Base-by-base conservation (phyloP, 805 yeast species). In the Kodamaea leandrae region DNA sequence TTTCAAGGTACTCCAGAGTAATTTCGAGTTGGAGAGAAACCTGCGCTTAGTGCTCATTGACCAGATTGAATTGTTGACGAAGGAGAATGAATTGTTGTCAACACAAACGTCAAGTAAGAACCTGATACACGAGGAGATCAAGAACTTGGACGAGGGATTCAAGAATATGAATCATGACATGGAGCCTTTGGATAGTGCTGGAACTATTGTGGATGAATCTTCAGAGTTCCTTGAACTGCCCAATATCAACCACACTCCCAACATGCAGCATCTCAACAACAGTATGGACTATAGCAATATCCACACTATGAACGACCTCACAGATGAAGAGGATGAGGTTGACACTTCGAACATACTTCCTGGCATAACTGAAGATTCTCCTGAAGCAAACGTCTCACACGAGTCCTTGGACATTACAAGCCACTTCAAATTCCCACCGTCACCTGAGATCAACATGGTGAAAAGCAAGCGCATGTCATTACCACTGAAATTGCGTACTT, bases 41-140 rank as follows among this genome's bases (percentile, higher is more conserved):
- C 74, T 79, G 28, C 76, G 76, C 48, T 63, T 71, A 43, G 60
- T 73, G 34, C 71, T 77, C 38, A 74, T 77, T 36, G 81, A 76
- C 49, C 80, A 77, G 55, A 63, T 77, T 32, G 83, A 77, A 50
- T 58, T 61, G 48, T 58, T 76, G 44, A 67, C 73, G 33, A 66
- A 63, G 39, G 69, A 71, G 41, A 57, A 52, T 26, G 55, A 55
- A 16, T 18, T 42, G 12, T 37, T 48, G 28, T 36, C 43, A 8
- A 45, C 29, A 13, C 45, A 45, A 41, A 42, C 28, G n/a, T 34
- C 39, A 4, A 48, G 44, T 24, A 43, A 43, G 24, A 44, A 33
- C 19, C 39, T 21, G 26, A n/a, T 18, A 12, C 37, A 34, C n/a
- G 27, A 21, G 25, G 25, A 21, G 25, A 7, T 7, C 25, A n/a